Percentiles rank a stretch among this genome's conserved stretches.
phyloP scores from a whole-genome alignment of 2,329 filamentous ascomycete genomes.

The Zarea fungicola region DNA sequence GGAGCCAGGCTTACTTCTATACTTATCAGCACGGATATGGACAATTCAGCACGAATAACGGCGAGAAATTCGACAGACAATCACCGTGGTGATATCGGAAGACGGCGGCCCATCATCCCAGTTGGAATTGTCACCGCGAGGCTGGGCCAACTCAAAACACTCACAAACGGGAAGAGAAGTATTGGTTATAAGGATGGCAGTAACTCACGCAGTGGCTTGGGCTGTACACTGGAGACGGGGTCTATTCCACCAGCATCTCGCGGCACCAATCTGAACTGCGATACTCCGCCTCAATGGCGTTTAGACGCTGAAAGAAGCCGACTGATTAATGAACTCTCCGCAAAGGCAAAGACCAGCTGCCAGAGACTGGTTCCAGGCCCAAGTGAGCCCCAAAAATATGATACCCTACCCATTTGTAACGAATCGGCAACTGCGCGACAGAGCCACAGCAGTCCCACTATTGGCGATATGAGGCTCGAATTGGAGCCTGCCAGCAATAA shows the following conservation, averaged over 20 bases:
- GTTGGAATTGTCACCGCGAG: constrained; percentile 4
- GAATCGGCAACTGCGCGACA: no score
- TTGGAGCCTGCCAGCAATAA: no score
- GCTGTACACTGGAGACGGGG: constrained; percentile 12
- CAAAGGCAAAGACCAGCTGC: background rate
- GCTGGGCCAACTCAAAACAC: constrained; percentile 6
- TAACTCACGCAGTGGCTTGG: constrained; percentile 19
- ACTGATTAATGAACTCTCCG: background rate
- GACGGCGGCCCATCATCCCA: constrained; percentile 3
- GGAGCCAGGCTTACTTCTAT: no score
- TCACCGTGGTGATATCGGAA: background rate
- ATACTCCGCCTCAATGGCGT: background rate
- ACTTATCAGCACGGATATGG: constrained; percentile 1
- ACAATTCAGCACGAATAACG: background rate
- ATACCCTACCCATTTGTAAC: no score
- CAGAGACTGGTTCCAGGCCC: background rate
- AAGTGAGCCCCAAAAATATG: no score
- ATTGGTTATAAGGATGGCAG: constrained; percentile 12
- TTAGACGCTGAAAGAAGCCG: no score
- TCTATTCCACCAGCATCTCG: constrained; percentile 17
- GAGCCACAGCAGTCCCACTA: no score
- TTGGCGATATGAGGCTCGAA: background rate
- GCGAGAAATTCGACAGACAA: background rate
- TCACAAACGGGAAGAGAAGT: constrained; percentile 1
- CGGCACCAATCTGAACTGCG: background rate